Conservation (phyloP, 2,329 filamentous ascomycete genomes). For the Cucurbitaria berberidis region DNA sequence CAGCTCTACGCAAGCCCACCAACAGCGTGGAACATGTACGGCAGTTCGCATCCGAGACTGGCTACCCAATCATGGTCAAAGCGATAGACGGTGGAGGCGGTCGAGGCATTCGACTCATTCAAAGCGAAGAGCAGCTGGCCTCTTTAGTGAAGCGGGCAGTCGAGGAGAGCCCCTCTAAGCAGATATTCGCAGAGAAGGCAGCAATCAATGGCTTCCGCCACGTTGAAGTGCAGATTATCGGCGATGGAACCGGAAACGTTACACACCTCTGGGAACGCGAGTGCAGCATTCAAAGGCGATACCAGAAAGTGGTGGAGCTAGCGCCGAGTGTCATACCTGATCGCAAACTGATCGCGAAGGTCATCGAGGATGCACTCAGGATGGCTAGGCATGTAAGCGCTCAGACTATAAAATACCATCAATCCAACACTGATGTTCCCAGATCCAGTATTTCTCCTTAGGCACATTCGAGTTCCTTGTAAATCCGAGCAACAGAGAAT, state of each 20-base stretch:
- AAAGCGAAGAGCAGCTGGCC: slow-evolving; percentile 52
- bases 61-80: slow-evolving; percentile 67
- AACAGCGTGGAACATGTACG: slow-evolving; percentile 51
- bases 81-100: slow-evolving; percentile 70
- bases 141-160: slow-evolving; percentile 58
- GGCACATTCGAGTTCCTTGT: slow-evolving; percentile 71
- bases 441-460: slow-evolving; percentile 63
- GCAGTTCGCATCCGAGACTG: slow-evolving; percentile 64
- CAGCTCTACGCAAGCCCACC: slow-evolving; percentile 56
- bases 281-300: slow-evolving; percentile 65
- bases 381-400: slow-evolving; percentile 56
- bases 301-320: slow-evolving; percentile 67
- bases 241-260: slow-evolving; percentile 60
- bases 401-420: neutral
- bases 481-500: slow-evolving; percentile 55
- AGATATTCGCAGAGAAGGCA: slow-evolving; percentile 67
- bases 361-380: slow-evolving; percentile 61
- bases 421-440: no score
- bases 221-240: slow-evolving; percentile 66
- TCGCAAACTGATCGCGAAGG: slow-evolving; percentile 53
- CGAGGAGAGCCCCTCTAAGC: slow-evolving; percentile 64
- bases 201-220: slow-evolving; percentile 67
- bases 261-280: slow-evolving; percentile 66
- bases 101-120: slow-evolving; percentile 64
- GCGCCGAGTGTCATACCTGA: slow-evolving; percentile 61